Conservation (phyloP, 345 rosid genomes). For the Carallia brachiata region DNA sequence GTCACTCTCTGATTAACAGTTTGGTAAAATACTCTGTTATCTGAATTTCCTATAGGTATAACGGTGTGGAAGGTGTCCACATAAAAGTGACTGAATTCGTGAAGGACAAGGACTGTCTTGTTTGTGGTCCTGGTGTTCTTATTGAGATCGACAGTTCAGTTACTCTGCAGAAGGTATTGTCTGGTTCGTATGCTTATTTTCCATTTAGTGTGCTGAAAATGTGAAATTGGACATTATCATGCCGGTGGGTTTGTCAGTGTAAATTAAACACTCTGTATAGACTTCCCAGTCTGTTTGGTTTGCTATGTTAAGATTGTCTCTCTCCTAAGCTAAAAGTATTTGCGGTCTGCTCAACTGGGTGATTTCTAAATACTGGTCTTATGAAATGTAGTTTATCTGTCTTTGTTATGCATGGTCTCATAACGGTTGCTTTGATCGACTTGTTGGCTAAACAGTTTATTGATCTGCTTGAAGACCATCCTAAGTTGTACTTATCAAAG, state of each 20-base stretch:
- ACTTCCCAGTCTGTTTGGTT: too few relatives aligned
- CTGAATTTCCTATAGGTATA: slow-evolving; percentile 50
- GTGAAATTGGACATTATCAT: background rate
- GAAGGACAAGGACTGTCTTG: slow-evolving; percentile 83
- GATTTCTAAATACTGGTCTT: background rate
- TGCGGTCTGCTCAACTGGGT: too few relatives aligned
- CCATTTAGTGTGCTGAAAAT: background rate
- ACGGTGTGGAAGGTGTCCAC: slow-evolving; percentile 89
- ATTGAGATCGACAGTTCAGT: slow-evolving; percentile 70
- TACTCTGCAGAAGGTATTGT: slow-evolving; percentile 71
- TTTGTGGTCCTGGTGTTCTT: slow-evolving; percentile 93
- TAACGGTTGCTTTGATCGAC: slow-evolving; percentile 1
- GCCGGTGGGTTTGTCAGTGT: too few relatives aligned
- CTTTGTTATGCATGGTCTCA: background rate
- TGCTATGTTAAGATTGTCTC: too few relatives aligned
- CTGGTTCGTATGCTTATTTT: background rate
- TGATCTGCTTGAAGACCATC: slow-evolving; percentile 72
- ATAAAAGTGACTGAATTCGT: slow-evolving; percentile 76
- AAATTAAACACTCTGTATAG: too few relatives aligned
- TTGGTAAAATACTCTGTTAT: too few relatives aligned
- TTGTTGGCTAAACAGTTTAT: slow-evolving; percentile 52
- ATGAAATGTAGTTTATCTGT: background rate
- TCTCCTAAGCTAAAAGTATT: too few relatives aligned
- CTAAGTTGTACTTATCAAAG: slow-evolving; percentile 64
- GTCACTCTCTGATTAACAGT: too few relatives aligned